Evolutionary conservation across 768 basidiomycete genomes (phyloP).

Genomic region (Xerocomellus chrysenteron): DNA sequence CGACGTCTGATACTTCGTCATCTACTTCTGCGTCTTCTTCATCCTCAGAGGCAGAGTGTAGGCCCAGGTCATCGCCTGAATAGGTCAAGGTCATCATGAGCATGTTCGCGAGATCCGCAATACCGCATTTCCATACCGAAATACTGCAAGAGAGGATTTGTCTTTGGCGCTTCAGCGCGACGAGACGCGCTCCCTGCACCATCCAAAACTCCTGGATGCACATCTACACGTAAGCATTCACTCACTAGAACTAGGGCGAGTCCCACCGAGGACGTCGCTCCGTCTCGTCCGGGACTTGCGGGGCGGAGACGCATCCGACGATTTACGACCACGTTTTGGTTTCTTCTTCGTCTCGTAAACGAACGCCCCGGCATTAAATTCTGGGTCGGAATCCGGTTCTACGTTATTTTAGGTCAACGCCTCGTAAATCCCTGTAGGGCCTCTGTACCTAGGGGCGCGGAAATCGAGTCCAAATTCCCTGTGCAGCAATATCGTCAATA

Average conservation of each 20-base stretch:
- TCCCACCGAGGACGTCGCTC: slow-evolving; percentile 3
- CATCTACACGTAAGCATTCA: background rate
- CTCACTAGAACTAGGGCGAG: slow-evolving; percentile 13
- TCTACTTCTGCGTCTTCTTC: slow-evolving; percentile 21
- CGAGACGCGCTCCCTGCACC: slow-evolving; percentile 1
- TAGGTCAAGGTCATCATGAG: background rate
- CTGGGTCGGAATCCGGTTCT: slow-evolving; percentile 36
- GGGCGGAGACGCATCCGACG: slow-evolving; percentile 11
- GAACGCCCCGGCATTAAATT: slow-evolving; percentile 32
- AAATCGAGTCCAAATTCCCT: slow-evolving; percentile 31
- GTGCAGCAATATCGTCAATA: background rate
- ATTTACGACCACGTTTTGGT: slow-evolving; percentile 17
- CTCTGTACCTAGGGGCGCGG: slow-evolving; percentile 36
- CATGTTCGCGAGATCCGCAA: background rate
- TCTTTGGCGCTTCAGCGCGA: slow-evolving; percentile 2
- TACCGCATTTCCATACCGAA: slow-evolving; percentile 39
- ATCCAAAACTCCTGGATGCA: background rate
- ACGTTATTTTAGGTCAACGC: background rate
- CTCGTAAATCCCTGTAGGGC: background rate
- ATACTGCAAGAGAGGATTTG: slow-evolving; percentile 48
- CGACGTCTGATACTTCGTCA: slow-evolving; percentile 19
- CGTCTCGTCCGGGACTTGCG: slow-evolving; percentile 20
- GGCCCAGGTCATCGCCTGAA: slow-evolving; percentile 42
- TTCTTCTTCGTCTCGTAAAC: slow-evolving; percentile 30
- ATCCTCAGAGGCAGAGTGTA: slow-evolving; percentile 54